A percentile compares a stretch with the other conserved stretches of the same genome.
Evolutionary conservation across 2,329 filamentous ascomycete species (phyloP).

Genomic region (Fusarium sp.): DNA sequence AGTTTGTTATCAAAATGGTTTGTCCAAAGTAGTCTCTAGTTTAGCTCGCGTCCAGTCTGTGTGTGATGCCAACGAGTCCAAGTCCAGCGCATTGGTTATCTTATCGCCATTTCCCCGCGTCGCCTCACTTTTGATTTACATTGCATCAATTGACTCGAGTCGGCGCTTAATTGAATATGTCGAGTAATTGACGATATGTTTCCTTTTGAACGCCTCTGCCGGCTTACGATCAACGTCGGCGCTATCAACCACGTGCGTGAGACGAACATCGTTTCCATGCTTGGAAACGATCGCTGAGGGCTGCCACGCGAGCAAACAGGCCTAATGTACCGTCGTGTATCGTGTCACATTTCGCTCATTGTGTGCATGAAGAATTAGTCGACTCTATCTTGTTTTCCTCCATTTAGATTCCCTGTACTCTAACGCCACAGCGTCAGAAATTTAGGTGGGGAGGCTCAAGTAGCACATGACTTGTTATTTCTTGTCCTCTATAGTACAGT

Average conservation of each 20-base stretch:
- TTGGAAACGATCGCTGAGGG: slow-evolving; percentile 14
- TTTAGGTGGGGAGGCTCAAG: slow-evolving; percentile 6
- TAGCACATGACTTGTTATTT: not conserved
- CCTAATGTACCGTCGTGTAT: slow-evolving; percentile 14
- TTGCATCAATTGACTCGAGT: not conserved
- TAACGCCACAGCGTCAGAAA: not conserved
- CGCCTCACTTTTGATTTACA: not conserved
- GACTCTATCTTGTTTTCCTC: slow-evolving; percentile 3
- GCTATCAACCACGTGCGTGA: slow-evolving; percentile 30
- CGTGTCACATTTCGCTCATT: slow-evolving; percentile 25
- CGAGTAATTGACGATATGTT: not conserved
- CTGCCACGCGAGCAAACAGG: slow-evolving; percentile 37
- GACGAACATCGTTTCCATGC: slow-evolving; percentile 21
- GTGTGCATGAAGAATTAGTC: not conserved
- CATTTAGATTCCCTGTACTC: not conserved
- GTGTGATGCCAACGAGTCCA: not conserved
- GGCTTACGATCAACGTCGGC: slow-evolving; percentile 1
- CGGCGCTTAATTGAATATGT: not conserved
- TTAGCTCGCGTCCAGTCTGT: not conserved
- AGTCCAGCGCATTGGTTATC: not conserved
- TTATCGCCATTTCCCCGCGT: not conserved
- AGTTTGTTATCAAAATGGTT: not conserved
- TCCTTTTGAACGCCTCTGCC: slow-evolving; percentile 16
- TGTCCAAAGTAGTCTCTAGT: not conserved
- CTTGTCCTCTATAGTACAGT: not conserved